A percentile compares a stretch with the other conserved stretches of the same genome.
Evolutionary conservation across 1,139 yeast species (phyloP).

Genomic region (Pichia sp.): DNA sequence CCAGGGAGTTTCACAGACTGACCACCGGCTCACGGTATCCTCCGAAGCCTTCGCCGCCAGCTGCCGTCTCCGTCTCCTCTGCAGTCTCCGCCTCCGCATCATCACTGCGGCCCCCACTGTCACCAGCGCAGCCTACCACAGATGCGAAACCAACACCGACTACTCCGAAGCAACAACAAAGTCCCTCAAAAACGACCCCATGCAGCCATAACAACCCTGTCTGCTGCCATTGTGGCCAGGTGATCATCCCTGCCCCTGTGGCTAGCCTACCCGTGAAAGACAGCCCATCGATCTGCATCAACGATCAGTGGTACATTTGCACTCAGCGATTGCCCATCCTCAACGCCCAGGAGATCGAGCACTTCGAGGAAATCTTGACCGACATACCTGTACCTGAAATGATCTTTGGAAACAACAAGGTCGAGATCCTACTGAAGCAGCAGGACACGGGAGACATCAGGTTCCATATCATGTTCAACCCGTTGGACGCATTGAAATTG

Average conservation of each 20-base stretch:
- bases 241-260: slow-evolving; percentile 69
- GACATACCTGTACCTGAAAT: slow-evolving; percentile 87
- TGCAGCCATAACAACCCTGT: slow-evolving; percentile 38
- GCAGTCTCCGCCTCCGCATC: too few relatives aligned
- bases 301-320: slow-evolving; percentile 66
- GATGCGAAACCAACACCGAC: too few relatives aligned
- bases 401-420: slow-evolving; percentile 88
- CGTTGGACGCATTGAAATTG: slow-evolving; percentile 72
- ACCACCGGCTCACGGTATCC: slow-evolving; percentile 29
- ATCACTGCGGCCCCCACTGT: too few relatives aligned
- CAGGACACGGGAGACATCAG: slow-evolving; percentile 17
- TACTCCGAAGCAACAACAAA: not conserved
- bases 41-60: slow-evolving; percentile 2
- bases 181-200: not conserved
- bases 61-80: not conserved
- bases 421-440: slow-evolving; percentile 38
- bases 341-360: slow-evolving; percentile 69
- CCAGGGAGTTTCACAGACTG: slow-evolving; percentile 54
- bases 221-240: slow-evolving; percentile 63
- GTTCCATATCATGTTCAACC: slow-evolving; percentile 55
- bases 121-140: too few relatives aligned
- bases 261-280: slow-evolving; percentile 60
- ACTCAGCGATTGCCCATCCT: slow-evolving; percentile 76
- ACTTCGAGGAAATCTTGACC: slow-evolving; percentile 54
- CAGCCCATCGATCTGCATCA: slow-evolving; percentile 59